Evolutionary conservation across 768 basidiomycete species (phyloP), one percentile per base, ranked within the genome.

Genomic region (Leccinum imitatum): DNA sequence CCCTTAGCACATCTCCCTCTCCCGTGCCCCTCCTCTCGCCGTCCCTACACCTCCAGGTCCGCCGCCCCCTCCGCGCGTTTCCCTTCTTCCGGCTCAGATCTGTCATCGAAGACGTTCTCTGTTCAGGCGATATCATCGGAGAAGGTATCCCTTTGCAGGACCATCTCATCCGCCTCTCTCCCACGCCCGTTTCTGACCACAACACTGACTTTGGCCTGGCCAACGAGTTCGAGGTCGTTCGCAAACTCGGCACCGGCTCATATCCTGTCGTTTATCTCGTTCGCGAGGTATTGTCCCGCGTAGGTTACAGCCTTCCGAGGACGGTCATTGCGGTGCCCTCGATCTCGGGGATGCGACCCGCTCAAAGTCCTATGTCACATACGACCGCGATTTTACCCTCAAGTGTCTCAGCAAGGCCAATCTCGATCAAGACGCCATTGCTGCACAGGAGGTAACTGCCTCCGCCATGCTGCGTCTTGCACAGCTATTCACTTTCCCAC

Each of bases 191-290:
- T 25, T 71, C 73, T 23, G 70, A 75, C 53, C 68, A 71, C 30
- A 66, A 63, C 50, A 67, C 79, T 59, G 72, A 78, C 59, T 69
- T 69, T 61, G 79, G 79, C 59, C 84, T 85, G n/a, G 87, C 86
- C 15, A 77, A 73, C 21, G 85, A 87, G 64, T 93, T 95, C 62
- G 84, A 93, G 77, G 93, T 98, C 72, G 84, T 95, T 65, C 80
- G 90, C 58, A 85, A 85, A 63, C 84, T 96, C 55, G 95, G 95
- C 53, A 87, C 90, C 0, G 95, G 95, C 66, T 90, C 88, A 62
- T 97, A 96, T 71, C 95, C 95, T 15, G 90, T 94, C 68, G 95
- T 97, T 57, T 98, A 97, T 72, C 87, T 93, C 61, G 95, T 97
- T 25, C 84, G 85, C 51, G 89, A 92, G 74, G 82, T 90, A 37